Percentiles rank a stretch among this genome's conserved stretches.
Conservation (phyloP, 345 rosid genomes). For the Moricandia moricandioides region DNA sequence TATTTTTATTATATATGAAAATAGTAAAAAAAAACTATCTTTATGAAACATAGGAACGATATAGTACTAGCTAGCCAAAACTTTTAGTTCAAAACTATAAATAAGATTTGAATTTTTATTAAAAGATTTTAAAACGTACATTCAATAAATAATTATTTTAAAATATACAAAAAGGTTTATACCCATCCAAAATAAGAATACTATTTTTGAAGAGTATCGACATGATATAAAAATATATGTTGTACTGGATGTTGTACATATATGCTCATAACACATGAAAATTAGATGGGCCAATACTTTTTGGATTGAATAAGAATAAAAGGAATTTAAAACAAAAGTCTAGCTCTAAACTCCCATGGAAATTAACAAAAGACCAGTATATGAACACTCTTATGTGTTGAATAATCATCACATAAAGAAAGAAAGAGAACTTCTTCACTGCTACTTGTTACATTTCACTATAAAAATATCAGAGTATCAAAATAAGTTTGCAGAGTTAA, state of each 20-base stretch:
- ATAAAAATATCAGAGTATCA: slow-evolving; percentile 9
- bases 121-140: neutral
- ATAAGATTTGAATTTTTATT: neutral
- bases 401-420: slow-evolving; percentile 22
- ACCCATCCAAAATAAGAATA: neutral
- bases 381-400: neutral
- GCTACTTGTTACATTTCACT: neutral
- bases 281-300: neutral
- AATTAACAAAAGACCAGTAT: neutral
- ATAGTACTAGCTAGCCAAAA: neutral
- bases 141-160: neutral
- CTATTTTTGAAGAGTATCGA: neutral
- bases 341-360: neutral
- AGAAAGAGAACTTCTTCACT: slow-evolving; percentile 12
- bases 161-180: neutral
- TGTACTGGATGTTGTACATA: neutral
- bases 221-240: neutral
- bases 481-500: slow-evolving; percentile 5
- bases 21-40: no score
- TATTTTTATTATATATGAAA: no score
- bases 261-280: neutral
- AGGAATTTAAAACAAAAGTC: neutral
- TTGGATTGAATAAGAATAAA: neutral
- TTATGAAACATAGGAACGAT: no score
- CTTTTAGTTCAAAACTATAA: neutral